Evolutionary conservation across 306 rosid species (phyloP), one percentile per base, ranked within the genome.

Genomic region (Cicer arietinum): DNA sequence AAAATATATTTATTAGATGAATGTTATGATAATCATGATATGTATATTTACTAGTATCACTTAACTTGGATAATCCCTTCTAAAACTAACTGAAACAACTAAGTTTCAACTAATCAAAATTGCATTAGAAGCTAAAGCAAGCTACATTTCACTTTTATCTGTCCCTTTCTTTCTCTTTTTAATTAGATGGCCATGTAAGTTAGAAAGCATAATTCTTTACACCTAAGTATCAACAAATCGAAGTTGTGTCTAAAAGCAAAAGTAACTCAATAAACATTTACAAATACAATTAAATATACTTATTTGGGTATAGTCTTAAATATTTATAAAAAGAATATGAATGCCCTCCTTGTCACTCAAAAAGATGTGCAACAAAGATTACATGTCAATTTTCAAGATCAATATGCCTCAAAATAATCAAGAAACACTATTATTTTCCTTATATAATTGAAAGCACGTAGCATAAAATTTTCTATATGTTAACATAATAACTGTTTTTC

Each of bases 51-150:
- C 16, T 13, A 54, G 63, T 7, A 39, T 77, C 60, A 64, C 2
- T 71, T 63, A 42, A 63, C 66, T 22, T 17, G 42, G 48, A 66
- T 67, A 57, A 71, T 40, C 68, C 80, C 78, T 83, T 64, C 16
- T 10, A 50, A 84, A 73, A 77, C 77, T 50, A 77, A 80, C 75
- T 47, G 43, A 69, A 81, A 80, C 68, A 79, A 77, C 75, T 60
- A 65, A 67, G 85, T 84, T 77, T 77, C 82, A 80, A 80, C 85
- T 20, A 73, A 77, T 61, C 66, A 73, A 77, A 61, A 73, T 80
- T 84, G 78, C 61, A 54, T 62, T 64, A 84, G 67, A 80, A 80
- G 84, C 71, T 0, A 80, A 77, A 77, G 44, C 67, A 60, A 47
- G 46, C 71, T 7, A 60, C 40, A 53, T 60, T 40, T 25, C 71